Base-by-base conservation (phyloP, 2,329 filamentous ascomycete genomes). In the Talaromyces sp. region DNA sequence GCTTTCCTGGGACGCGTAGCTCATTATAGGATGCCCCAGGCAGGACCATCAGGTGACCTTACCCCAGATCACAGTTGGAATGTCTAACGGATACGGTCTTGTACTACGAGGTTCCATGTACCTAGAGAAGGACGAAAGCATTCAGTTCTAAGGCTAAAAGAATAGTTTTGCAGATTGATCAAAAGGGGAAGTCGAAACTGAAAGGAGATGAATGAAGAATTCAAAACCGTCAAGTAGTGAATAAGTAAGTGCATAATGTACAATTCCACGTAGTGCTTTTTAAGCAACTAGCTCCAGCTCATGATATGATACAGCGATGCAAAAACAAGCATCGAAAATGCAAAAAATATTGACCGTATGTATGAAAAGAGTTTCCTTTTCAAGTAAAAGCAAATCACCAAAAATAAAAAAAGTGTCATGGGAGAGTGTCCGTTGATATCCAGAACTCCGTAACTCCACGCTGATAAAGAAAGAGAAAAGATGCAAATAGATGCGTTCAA, bases 381-480 rank as follows among this genome's bases (percentile, higher is more conserved):
- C 17, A 27, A 47, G 41, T 37, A 19, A 32, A 45, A 42, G n/a
- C 30, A 30, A 24, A 44, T 22, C 40, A 13, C 33, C 30, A 36
- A 19, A 36, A 27, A 24, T 27, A 41, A 35, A 44, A 35, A 44
- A 32, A 20, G 35, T 36, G 30, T 46, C 46, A 32, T 49, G 46
- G 61, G 62, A 65, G 62, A 64, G 56, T 64, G 51, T 61, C 59
- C 36, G 43, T 58, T 49, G 19, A 49, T 51, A 27, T 24, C 42
- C 48, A 19, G 16, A 51, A 58, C 56, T 33, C 61, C 61, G 56
- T 30, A 64, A 63, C 62, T 49, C 62, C 62, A 54, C 58, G 64
- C 64, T 64, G 52, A 49, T 49, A 57, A 57, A 32, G 29, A 52
- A 37, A 56, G 44, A 16, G 59, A 60, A 57, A 51, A 56, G 45